phyloP scores from a whole-genome alignment of 345 rosid genomes.

The Lumnitzera racemosa region DNA sequence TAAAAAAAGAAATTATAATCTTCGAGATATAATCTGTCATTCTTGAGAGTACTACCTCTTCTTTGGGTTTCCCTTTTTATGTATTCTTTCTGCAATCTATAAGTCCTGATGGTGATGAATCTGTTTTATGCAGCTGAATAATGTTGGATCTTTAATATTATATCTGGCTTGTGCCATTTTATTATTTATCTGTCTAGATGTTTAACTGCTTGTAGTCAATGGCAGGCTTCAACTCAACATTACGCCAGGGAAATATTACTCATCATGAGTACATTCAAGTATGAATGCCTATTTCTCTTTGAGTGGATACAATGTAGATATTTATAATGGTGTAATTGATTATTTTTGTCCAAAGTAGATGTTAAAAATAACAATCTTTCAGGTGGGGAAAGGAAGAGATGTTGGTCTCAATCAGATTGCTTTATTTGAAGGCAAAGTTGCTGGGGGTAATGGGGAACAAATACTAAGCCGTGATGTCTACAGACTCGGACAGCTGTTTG shows the following conservation, averaged over 20 bases:
- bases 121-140: too few relatives aligned
- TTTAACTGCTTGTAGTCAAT: neutral
- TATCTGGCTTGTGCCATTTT: neutral
- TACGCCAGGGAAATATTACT: conserved; percentile 95
- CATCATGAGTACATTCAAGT: conserved; percentile 99
- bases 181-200: neutral
- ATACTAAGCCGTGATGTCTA: conserved; percentile 96
- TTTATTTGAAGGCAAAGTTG: conserved; percentile 95
- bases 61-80: too few relatives aligned
- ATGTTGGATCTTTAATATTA: neutral
- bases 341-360: too few relatives aligned
- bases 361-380: conserved; percentile 9
- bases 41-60: too few relatives aligned
- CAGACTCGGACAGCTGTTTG: conserved; percentile 98
- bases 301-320: neutral
- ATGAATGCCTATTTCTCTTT: conserved; percentile 2
- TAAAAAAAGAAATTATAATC: too few relatives aligned
- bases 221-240: conserved; percentile 89
- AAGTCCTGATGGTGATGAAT: too few relatives aligned
- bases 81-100: too few relatives aligned
- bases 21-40: too few relatives aligned
- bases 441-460: conserved; percentile 99
- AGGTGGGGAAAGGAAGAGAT: conserved; percentile 99
- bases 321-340: too few relatives aligned
- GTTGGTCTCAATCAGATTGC: conserved; percentile 99